phyloP scores from a whole-genome alignment of 495 filamentous ascomycete genomes.

The Aspergillus haitiensis region DNA sequence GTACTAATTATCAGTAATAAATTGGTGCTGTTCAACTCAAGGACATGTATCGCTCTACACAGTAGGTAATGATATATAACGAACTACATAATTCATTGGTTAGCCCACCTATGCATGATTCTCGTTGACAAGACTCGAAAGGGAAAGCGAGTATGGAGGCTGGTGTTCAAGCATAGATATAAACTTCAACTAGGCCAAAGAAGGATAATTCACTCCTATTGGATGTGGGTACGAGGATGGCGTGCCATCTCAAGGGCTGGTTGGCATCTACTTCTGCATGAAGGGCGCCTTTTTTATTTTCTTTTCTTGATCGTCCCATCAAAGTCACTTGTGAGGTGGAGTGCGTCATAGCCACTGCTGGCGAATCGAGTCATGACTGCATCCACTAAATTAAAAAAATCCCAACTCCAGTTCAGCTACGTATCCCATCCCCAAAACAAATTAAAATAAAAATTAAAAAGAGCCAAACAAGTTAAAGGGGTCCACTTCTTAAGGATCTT shows the following conservation, averaged over 20 bases:
- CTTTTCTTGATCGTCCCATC: constrained; percentile 21
- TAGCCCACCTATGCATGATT: not conserved
- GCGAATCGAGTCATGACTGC: constrained; percentile 19
- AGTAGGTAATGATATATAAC: not conserved
- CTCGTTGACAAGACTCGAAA: not conserved
- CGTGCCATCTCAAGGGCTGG: not conserved
- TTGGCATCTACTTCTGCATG: constrained; percentile 5
- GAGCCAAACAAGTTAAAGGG: not conserved
- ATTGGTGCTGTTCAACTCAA: too few species aligned
- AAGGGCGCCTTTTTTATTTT: constrained; percentile 3
- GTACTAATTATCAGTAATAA: too few species aligned
- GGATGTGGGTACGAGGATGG: not conserved
- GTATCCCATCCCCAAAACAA: not conserved
- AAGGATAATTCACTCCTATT: constrained; percentile 1
- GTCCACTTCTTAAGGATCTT: constrained; percentile 9
- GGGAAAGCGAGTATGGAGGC: not conserved
- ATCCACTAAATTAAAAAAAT: constrained; percentile 2
- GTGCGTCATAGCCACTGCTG: constrained; percentile 13
- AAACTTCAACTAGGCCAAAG: not conserved
- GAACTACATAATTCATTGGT: not conserved
- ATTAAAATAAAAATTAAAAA: too few species aligned
- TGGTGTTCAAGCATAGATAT: not conserved
- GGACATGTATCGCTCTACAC: too few species aligned
- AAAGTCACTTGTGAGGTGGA: constrained; percentile 2
- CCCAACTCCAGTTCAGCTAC: not conserved